These are phyloP conservation scores for Sicyos baderoa DNA, from an alignment of 306 rosid genomes.

Conservation along the genomic window DNA sequence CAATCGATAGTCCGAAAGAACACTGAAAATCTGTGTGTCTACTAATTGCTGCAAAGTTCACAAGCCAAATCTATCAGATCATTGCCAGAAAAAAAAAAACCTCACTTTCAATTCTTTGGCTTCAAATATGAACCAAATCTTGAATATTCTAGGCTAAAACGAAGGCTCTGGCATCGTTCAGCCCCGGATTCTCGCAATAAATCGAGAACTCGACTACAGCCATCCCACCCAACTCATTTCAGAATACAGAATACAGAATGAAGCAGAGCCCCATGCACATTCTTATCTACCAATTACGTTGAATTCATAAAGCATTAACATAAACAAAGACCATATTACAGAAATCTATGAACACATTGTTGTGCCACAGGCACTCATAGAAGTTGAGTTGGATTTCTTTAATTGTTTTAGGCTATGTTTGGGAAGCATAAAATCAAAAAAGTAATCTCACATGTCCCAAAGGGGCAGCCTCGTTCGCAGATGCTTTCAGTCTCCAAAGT, in stretches of 20 bases:
- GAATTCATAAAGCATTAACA: not conserved
- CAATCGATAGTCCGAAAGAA: constrained; percentile 67
- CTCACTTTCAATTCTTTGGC: not conserved
- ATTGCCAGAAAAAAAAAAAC: not conserved
- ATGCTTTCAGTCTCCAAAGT: no score
- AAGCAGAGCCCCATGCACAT: not conserved
- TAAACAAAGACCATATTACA: not conserved
- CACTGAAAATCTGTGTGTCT: constrained; percentile 79
- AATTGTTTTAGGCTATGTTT: not conserved
- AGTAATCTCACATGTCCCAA: no score
- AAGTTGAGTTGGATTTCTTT: not conserved
- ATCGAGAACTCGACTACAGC: not conserved
- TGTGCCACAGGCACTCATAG: no score
- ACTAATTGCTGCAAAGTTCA: constrained; percentile 57
- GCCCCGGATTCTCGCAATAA: not conserved
- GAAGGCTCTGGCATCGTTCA: not conserved
- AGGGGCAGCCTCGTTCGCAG: no score
- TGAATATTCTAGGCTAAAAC: not conserved
- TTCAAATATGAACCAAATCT: no score
- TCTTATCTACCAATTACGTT: not conserved
- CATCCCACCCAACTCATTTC: not conserved
- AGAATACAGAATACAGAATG: not conserved
- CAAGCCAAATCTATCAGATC: constrained; percentile 4
- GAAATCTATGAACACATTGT: not conserved
- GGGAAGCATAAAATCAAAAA: not conserved